Conservation (phyloP, 2,329 filamentous ascomycete species). For the Colletotrichum godetiae region DNA sequence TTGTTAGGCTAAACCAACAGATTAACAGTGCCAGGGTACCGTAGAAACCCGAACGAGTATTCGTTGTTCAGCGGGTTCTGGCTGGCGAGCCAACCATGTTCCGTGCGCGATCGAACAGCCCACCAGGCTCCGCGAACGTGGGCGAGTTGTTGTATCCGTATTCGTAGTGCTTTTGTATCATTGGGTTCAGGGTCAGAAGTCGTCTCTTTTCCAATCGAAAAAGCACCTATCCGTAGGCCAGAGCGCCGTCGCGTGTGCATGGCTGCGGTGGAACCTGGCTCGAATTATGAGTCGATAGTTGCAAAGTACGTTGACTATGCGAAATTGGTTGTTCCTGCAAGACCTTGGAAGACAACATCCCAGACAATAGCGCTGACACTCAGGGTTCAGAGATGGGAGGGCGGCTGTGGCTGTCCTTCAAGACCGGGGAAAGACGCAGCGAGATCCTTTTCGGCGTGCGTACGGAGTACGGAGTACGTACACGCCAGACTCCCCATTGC, state of each 20-base stretch:
- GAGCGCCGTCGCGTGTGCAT: not conserved
- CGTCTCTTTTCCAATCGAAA: not conserved
- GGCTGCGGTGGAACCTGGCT: not conserved
- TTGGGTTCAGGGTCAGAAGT: not conserved
- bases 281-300: not conserved
- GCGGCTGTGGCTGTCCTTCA: conserved; percentile 25
- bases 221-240: not conserved
- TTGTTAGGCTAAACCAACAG: not conserved
- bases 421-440: not conserved
- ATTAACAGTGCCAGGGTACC: not conserved
- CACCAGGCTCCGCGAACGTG: not conserved
- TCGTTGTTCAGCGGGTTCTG: not conserved
- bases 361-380: conserved; percentile 1
- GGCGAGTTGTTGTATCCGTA: not conserved
- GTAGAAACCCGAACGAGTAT: not conserved
- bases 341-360: conserved; percentile 1
- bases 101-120: not conserved
- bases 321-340: conserved; percentile 7
- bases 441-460: not conserved
- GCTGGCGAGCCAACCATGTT: not conserved
- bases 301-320: not conserved
- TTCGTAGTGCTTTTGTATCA: not conserved
- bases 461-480: not conserved
- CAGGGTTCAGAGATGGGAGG: conserved; percentile 5
- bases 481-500: conserved; percentile 10